These are phyloP conservation scores for Aspergillus tanneri DNA, from an alignment of 2,329 filamentous ascomycete genomes.

Conservation along the genomic window DNA sequence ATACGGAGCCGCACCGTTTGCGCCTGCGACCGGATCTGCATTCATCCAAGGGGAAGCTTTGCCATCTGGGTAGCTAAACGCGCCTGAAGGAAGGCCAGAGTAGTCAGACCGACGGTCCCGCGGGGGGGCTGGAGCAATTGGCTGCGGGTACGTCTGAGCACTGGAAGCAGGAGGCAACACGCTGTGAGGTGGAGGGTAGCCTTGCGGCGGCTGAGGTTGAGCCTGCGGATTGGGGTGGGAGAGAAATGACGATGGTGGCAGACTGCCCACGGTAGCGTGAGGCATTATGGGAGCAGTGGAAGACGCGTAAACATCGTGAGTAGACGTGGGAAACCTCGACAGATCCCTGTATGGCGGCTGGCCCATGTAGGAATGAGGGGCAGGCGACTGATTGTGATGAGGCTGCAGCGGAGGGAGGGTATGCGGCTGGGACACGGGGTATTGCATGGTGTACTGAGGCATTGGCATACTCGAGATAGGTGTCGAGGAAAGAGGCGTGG, in stretches of 20 bases:
- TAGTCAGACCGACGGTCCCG: constrained; percentile 52
- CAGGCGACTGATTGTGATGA: constrained; percentile 46
- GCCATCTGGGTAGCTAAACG: constrained; percentile 59
- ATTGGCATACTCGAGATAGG: constrained; percentile 48
- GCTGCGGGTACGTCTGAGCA: constrained; percentile 69
- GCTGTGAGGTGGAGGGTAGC: constrained; percentile 40
- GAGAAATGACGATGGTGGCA: constrained; percentile 45
- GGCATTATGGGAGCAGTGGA: constrained; percentile 45
- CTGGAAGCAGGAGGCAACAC: constrained; percentile 68
- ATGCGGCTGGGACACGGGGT: constrained; percentile 44
- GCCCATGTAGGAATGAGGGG: constrained; percentile 42
- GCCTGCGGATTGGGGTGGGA: constrained; percentile 41
- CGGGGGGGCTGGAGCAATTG: constrained; percentile 70
- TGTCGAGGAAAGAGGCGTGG: constrained; percentile 45
- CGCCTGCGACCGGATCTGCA: constrained; percentile 40
- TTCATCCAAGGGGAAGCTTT: constrained; percentile 54
- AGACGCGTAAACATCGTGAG: constrained; percentile 44
- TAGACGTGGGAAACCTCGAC: constrained; percentile 44
- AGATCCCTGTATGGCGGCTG: constrained; percentile 45
- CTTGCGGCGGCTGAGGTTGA: constrained; percentile 41
- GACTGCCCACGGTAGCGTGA: constrained; percentile 42
- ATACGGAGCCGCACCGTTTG: constrained; percentile 39
- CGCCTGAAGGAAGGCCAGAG: constrained; percentile 70
- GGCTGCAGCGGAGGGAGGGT: constrained; percentile 49
- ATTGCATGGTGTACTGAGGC: constrained; percentile 50